phyloP scores from a whole-genome alignment of 495 filamentous ascomycete species.

The Podospora fimiseda region DNA sequence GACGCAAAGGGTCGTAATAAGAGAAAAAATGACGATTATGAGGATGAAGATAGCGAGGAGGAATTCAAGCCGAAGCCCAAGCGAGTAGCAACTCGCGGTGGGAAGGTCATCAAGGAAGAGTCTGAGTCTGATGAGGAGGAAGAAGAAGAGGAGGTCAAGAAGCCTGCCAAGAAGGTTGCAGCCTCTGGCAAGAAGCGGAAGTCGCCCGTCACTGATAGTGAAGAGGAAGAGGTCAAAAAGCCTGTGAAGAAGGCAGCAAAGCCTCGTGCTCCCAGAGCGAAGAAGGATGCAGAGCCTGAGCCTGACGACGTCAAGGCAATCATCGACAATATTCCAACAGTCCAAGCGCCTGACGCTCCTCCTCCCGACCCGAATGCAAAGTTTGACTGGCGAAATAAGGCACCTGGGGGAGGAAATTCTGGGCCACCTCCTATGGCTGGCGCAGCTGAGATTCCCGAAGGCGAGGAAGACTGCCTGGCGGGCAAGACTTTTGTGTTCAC shows the following conservation, averaged over 20 bases:
- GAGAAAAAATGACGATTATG: conserved; percentile 63
- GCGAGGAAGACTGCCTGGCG: conserved; percentile 82
- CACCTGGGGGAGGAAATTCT: conserved; percentile 45
- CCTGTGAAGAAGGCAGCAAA: conserved; percentile 43
- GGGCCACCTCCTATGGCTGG: conserved; percentile 56
- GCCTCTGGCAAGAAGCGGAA: conserved; percentile 40
- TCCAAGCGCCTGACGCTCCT: conserved; percentile 77
- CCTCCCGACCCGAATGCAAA: conserved; percentile 56
- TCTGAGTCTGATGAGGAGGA: conserved; percentile 30
- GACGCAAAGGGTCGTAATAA: conserved; percentile 53
- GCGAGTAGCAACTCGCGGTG: conserved; percentile 33
- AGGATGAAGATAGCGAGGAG: conserved; percentile 54
- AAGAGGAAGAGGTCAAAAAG: conserved; percentile 43
- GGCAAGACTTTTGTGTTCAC: conserved; percentile 98
- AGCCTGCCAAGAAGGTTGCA: conserved; percentile 34
- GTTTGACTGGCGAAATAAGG: conserved; percentile 57
- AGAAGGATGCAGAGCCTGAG: conserved; percentile 52
- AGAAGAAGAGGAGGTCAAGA: conserved; percentile 36
- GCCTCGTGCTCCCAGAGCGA: conserved; percentile 48
- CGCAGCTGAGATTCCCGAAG: conserved; percentile 67
- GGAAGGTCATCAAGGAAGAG: conserved; percentile 36
- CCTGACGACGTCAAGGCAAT: conserved; percentile 72
- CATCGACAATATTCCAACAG: conserved; percentile 75
- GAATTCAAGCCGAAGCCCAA: conserved; percentile 47
- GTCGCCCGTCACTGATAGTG: conserved; percentile 37